Evolutionary conservation across 139 green algal genomes (phyloP).

Genomic region (Chlorella vulgaris): DNA sequence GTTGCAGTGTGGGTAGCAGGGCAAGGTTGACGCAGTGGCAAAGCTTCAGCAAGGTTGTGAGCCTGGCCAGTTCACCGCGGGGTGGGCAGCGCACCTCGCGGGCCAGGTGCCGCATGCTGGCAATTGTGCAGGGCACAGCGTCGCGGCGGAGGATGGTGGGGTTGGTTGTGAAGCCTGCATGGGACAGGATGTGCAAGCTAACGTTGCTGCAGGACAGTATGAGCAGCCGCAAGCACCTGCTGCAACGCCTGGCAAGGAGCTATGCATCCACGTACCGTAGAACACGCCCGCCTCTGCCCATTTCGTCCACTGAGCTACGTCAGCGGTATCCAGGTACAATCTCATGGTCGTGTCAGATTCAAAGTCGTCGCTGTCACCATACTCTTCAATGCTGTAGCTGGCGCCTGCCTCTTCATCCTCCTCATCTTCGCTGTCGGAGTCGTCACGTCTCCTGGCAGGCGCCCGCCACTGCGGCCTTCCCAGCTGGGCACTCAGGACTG

Average conservation of each 20-base stretch:
- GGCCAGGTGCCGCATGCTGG: constrained; percentile 48
- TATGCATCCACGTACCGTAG: constrained; percentile 41
- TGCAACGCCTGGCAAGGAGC: too few species aligned
- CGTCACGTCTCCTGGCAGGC: not conserved
- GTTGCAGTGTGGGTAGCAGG: not conserved
- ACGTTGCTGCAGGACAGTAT: too few species aligned
- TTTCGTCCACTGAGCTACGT: constrained; percentile 50
- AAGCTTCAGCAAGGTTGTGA: too few species aligned
- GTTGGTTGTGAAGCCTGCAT: constrained; percentile 82
- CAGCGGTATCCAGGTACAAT: constrained; percentile 68
- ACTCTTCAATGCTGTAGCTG: constrained; percentile 11
- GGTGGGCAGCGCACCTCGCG: constrained; percentile 27
- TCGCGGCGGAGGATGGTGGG: constrained; percentile 76
- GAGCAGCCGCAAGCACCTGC: too few species aligned
- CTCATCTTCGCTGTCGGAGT: constrained; percentile 12
- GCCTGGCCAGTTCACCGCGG: too few species aligned
- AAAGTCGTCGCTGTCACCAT: constrained; percentile 5
- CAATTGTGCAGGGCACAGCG: constrained; percentile 65
- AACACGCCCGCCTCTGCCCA: constrained; percentile 60
- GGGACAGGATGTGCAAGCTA: too few species aligned
- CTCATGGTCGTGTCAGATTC: constrained; percentile 31
- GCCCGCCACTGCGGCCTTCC: too few species aligned
- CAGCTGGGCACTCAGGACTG: too few species aligned
- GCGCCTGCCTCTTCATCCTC: constrained; percentile 27
- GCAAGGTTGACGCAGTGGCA: not conserved